These are phyloP conservation scores for Actinomucor elegans DNA, from an alignment of 371 early-diverging fungal genomes.

Conservation along the genomic window DNA sequence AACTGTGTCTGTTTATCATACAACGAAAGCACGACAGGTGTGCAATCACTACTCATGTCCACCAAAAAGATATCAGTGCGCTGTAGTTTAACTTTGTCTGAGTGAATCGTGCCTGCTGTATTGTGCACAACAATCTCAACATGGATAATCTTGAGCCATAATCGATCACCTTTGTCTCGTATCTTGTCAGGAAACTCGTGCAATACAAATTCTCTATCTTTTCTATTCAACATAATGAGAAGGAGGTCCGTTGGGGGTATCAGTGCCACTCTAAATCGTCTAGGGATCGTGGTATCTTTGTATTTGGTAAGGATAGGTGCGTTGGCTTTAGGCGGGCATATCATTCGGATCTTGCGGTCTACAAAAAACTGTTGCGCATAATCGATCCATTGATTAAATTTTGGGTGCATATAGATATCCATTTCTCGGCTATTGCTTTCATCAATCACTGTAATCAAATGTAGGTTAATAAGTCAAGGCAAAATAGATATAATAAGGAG, in stretches of 20 bases:
- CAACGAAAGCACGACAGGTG: slow-evolving; percentile 28
- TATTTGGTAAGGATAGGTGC: slow-evolving; percentile 14
- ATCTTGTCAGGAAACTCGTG: slow-evolving; percentile 25
- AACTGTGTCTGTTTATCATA: slow-evolving; percentile 33
- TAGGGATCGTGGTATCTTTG: slow-evolving; percentile 3
- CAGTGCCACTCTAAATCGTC: slow-evolving; percentile 19
- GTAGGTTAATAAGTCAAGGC: slow-evolving; percentile 1
- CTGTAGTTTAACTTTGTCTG: slow-evolving; percentile 11
- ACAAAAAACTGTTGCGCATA: slow-evolving; percentile 4
- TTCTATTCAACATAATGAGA: slow-evolving; percentile 26
- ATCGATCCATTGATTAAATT: slow-evolving; percentile 22
- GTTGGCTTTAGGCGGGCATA: slow-evolving; percentile 25
- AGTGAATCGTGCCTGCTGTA: neutral
- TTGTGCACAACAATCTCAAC: slow-evolving; percentile 29
- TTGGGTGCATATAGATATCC: slow-evolving; percentile 30
- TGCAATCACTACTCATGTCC: slow-evolving; percentile 34
- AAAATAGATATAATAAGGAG: neutral
- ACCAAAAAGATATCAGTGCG: slow-evolving; percentile 31
- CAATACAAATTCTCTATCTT: slow-evolving; percentile 29
- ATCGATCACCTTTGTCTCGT: slow-evolving; percentile 4
- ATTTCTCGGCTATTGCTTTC: slow-evolving; percentile 11
- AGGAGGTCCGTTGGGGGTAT: slow-evolving; percentile 35
- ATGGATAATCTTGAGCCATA: slow-evolving; percentile 44
- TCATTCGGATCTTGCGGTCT: slow-evolving; percentile 24
- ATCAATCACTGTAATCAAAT: slow-evolving; percentile 17